A percentile compares a stretch with the other conserved stretches of the same genome.
phyloP scores from a whole-genome alignment of 1,284 basidiomycete genomes.

The Ganoderma meredithae region DNA sequence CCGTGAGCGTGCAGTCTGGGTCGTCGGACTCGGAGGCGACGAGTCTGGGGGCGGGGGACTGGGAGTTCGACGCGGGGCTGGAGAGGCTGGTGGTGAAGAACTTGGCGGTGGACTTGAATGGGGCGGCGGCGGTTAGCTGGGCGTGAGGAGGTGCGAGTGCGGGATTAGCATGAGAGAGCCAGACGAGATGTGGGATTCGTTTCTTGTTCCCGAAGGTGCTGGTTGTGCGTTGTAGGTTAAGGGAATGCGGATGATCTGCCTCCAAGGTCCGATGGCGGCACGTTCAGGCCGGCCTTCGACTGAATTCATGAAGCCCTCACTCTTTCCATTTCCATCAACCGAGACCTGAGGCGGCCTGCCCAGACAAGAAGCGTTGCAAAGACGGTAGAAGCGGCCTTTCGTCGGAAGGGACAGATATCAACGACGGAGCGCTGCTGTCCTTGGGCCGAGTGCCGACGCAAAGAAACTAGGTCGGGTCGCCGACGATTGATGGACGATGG shows the following conservation, averaged over 20 bases:
- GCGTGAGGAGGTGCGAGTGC: constrained; percentile 2
- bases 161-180: background rate
- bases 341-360: background rate
- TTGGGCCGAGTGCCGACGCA: background rate
- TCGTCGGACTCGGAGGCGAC: background rate
- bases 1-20: background rate
- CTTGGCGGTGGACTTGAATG: constrained; percentile 35
- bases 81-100: constrained; percentile 32
- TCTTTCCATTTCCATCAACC: background rate
- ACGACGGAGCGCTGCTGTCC: background rate
- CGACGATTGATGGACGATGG: background rate
- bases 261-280: background rate
- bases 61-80: constrained; percentile 33
- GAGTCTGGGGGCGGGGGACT: constrained; percentile 4
- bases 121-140: constrained; percentile 17
- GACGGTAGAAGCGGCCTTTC: background rate
- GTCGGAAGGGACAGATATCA: background rate
- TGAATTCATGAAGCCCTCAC: background rate
- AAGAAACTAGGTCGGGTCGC: background rate
- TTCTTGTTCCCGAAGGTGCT: background rate
- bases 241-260: background rate
- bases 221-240: background rate
- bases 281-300: too few relatives aligned
- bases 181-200: background rate
- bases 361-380: background rate